phyloP scores from a whole-genome alignment of 352 stramenopile species.

The Saprolegnia parasitica region DNA sequence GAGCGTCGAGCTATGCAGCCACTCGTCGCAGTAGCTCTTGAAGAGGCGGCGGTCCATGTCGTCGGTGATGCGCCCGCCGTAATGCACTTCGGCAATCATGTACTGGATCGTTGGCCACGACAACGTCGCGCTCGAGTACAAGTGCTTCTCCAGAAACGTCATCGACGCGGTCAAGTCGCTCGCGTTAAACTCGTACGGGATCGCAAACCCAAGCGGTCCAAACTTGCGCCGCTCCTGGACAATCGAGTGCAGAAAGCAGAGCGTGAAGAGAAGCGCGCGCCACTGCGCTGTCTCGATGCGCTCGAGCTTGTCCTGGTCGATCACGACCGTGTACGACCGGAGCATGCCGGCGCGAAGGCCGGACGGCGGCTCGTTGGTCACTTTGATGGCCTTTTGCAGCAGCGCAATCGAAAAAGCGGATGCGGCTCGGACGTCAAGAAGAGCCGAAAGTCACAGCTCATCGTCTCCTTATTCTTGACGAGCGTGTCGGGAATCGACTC shows the following conservation, averaged over 20 bases:
- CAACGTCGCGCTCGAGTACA: slow-evolving; percentile 49
- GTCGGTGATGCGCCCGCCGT: slow-evolving; percentile 75
- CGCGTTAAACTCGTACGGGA: slow-evolving; percentile 79
- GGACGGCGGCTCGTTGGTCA: slow-evolving; percentile 72
- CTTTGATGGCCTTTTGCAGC: slow-evolving; percentile 60
- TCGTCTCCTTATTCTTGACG: slow-evolving; percentile 37
- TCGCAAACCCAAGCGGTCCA: slow-evolving; percentile 56
- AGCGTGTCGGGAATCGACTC: slow-evolving; percentile 55
- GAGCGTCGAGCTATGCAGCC: slow-evolving; percentile 61
- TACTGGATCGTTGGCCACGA: slow-evolving; percentile 76
- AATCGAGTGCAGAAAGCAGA: slow-evolving; percentile 77
- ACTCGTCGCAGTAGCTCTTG: slow-evolving; percentile 65
- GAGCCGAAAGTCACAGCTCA: slow-evolving; percentile 52
- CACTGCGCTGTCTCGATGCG: slow-evolving; percentile 58
- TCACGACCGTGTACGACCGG: slow-evolving; percentile 62
- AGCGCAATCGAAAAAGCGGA: slow-evolving; percentile 57
- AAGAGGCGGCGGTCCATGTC: slow-evolving; percentile 73
- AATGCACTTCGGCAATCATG: slow-evolving; percentile 79
- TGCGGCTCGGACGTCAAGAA: slow-evolving; percentile 73
- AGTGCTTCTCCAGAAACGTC: slow-evolving; percentile 65
- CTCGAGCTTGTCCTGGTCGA: slow-evolving; percentile 78
- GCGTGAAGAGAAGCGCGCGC: slow-evolving; percentile 57
- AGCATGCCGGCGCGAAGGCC: slow-evolving; percentile 65
- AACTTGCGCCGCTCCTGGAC: slow-evolving; percentile 76
- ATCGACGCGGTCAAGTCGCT: slow-evolving; percentile 59